phyloP scores from a whole-genome alignment of 768 basidiomycete genomes.

The Mycena latifolia region DNA sequence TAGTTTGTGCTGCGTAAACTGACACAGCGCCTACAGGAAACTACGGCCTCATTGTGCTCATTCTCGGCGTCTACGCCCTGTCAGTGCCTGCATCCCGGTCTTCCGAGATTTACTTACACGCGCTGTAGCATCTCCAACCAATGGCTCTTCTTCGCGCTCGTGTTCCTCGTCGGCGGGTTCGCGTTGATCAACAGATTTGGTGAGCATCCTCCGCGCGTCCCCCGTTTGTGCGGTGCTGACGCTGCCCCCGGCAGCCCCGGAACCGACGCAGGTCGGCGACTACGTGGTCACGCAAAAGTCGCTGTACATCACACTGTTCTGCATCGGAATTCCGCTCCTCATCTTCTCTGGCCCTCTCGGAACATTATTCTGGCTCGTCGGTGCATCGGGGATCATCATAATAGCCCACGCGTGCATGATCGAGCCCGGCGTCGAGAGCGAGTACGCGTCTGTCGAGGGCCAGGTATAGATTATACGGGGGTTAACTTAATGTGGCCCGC shows the following conservation, averaged over 20 bases:
- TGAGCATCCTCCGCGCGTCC: slow-evolving; percentile 50
- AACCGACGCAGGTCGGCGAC: slow-evolving; percentile 86
- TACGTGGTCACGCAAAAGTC: slow-evolving; percentile 90
- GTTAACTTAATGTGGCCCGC: slow-evolving; percentile 3
- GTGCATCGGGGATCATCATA: slow-evolving; percentile 87
- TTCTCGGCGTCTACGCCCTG: slow-evolving; percentile 90
- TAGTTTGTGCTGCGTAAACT: neutral
- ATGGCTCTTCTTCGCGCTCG: slow-evolving; percentile 84
- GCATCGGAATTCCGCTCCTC: slow-evolving; percentile 91
- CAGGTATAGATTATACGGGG: slow-evolving; percentile 69
- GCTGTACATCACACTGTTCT: slow-evolving; percentile 90
- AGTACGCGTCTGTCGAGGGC: slow-evolving; percentile 87
- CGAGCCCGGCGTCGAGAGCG: slow-evolving; percentile 96
- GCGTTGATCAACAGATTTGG: slow-evolving; percentile 90
- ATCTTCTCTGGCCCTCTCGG: slow-evolving; percentile 80
- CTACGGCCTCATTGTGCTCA: slow-evolving; percentile 83
- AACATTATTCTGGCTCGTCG: slow-evolving; percentile 96
- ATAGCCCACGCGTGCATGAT: slow-evolving; percentile 89
- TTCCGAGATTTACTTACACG: neutral
- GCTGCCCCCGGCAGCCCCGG: slow-evolving; percentile 66
- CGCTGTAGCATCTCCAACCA: slow-evolving; percentile 79
- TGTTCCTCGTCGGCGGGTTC: slow-evolving; percentile 94
- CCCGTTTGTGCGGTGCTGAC: neutral
- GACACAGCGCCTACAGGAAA: slow-evolving; percentile 68
- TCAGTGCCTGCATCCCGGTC: slow-evolving; percentile 48